Evolutionary conservation across 495 filamentous ascomycete genomes (phyloP).

Genomic region (Daldinia loculata): DNA sequence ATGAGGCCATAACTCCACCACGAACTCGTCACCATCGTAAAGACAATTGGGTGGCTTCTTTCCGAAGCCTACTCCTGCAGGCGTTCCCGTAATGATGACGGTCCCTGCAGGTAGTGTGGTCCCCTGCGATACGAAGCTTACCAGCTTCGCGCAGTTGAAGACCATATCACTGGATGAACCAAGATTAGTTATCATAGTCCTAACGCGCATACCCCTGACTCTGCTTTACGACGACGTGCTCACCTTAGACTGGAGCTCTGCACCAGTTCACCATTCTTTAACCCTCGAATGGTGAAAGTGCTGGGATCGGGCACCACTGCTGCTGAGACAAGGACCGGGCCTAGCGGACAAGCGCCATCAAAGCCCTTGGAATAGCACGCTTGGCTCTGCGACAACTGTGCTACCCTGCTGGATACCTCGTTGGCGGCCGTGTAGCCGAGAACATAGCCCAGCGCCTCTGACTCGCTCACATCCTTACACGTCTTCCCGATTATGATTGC

Average conservation of each 20-base stretch:
- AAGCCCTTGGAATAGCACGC: constrained; percentile 61
- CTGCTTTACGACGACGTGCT: not conserved
- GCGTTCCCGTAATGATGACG: constrained; percentile 60
- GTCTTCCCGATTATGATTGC: constrained; percentile 58
- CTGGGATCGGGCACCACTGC: constrained; percentile 57
- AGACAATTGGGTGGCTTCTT: constrained; percentile 54
- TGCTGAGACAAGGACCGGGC: constrained; percentile 64
- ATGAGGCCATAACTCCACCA: constrained; percentile 57
- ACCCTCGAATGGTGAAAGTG: constrained; percentile 50
- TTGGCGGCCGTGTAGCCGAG: constrained; percentile 59
- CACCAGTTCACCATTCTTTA: constrained; percentile 55
- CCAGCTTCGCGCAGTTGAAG: constrained; percentile 55
- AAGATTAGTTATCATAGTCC: constrained; percentile 18
- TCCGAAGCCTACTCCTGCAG: constrained; percentile 55
- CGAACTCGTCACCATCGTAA: constrained; percentile 58
- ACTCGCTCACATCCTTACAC: constrained; percentile 57
- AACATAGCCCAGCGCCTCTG: constrained; percentile 56
- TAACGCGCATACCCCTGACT: not conserved
- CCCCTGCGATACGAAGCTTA: constrained; percentile 59
- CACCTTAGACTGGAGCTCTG: constrained; percentile 18
- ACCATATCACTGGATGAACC: constrained; percentile 52
- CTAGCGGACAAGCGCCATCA: constrained; percentile 57
- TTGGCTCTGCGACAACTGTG: constrained; percentile 58
- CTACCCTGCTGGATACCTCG: constrained; percentile 54
- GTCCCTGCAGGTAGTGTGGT: constrained; percentile 57